Evolutionary conservation across 495 filamentous ascomycete genomes (phyloP), one percentile per base, ranked within the genome.

Genomic region (Penicillium antarcticum): DNA sequence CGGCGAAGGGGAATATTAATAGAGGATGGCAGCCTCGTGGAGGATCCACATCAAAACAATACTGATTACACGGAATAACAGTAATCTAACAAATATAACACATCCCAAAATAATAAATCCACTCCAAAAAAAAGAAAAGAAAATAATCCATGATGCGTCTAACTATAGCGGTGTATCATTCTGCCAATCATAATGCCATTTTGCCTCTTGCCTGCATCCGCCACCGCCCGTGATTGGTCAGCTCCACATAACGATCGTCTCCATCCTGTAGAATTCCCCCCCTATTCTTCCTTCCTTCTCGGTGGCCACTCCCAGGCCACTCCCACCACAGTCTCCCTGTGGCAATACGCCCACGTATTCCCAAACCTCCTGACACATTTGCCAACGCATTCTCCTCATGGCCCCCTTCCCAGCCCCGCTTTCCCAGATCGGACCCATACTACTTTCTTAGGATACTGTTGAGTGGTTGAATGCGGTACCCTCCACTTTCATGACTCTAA

Each of bases 51-150:
- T 29, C 26, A 29, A 29, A 29, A 29, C 26, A 29, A 29, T 39
- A 51, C 54, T 44, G 46, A 60, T 58, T 52, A 60, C 44, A 48
- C 48, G 58, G 48, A 53, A 56, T 60, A 43, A 57, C 45, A 45
- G 57, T 52, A 39, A 46, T 48, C 41, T 39, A 11, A 19, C 36
- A 17, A 39, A 53, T 46, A 49, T 31, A 53, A 52, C 19, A 37
- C 5, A 5, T 7, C 7, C 21, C 18, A 23, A 42, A 50, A 50
- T 34, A 42, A 35, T 32, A 34, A 49, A n/a, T 34, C 21, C 21
- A 23, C 21, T 23, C 21, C 21, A 3, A 23, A 40, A 13, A 36
- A 36, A 12, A 4, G 5, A 37, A 37, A 7, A 37, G 1, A 9
- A 37, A n/a, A 24, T 24, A 36, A 38, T 35, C 19, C 19, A 24